A percentile compares a stretch with the other conserved stretches of the same genome.
These are phyloP conservation scores for Heliosperma pusillum DNA, from an alignment of 148 eudicot genomes.

Conservation along the genomic window DNA sequence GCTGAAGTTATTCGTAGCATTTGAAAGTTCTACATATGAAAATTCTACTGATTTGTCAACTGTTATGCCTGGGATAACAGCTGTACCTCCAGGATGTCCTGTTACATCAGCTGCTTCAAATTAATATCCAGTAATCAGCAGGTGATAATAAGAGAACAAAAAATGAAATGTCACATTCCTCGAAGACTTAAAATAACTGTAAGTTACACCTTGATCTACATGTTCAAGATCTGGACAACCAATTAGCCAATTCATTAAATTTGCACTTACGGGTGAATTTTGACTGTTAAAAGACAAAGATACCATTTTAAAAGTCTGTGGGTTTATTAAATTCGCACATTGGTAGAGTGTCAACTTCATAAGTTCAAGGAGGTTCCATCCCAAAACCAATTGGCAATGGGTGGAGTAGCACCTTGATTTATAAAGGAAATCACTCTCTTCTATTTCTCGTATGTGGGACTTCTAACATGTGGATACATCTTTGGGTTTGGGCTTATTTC, in stretches of 20 bases:
- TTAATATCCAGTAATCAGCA: conserved; percentile 15
- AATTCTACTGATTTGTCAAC: conserved; percentile 81
- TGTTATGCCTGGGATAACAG: conserved; percentile 49
- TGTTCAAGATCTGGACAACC: background rate
- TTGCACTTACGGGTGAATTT: background rate
- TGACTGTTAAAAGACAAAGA: background rate
- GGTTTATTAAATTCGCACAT: too few species aligned
- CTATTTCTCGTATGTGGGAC: too few species aligned
- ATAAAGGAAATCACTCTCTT: too few species aligned
- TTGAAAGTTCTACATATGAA: conserved; percentile 79
- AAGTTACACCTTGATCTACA: background rate
- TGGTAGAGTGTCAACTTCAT: too few species aligned
- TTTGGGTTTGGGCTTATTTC: too few species aligned
- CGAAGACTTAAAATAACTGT: background rate
- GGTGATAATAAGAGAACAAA: background rate
- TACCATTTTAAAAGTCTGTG: too few species aligned
- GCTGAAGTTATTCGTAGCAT: conserved; percentile 74
- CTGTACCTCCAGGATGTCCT: conserved; percentile 30
- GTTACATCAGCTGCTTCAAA: conserved; percentile 29
- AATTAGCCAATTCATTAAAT: too few species aligned
- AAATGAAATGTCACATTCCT: background rate
- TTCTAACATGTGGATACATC: too few species aligned
- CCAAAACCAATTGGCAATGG: too few species aligned
- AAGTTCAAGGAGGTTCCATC: too few species aligned
- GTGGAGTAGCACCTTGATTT: too few species aligned